These are phyloP conservation scores for Somion occarium DNA, from an alignment of 1,284 basidiomycete species.

Conservation along the genomic window DNA sequence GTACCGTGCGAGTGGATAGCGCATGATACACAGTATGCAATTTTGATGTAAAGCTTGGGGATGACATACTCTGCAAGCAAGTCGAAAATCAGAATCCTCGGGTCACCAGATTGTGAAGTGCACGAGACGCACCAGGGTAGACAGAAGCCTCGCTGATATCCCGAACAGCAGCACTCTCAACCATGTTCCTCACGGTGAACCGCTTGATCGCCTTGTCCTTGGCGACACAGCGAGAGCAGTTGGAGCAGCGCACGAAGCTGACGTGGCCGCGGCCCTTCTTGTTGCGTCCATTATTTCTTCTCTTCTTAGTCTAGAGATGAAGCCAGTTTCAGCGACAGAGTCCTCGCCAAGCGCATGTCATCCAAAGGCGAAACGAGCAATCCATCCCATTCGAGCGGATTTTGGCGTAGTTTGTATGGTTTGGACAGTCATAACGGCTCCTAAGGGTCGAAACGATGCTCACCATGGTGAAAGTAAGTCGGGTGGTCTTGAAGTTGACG, in stretches of 20 bases:
- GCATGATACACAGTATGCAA: constrained; percentile 98
- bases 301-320: constrained; percentile 85
- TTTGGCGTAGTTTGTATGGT: constrained; percentile 10
- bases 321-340: constrained; percentile 1
- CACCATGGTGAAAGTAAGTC: constrained; percentile 31
- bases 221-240: constrained; percentile 92
- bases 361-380: constrained; percentile 21
- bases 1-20: constrained; percentile 97
- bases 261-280: constrained; percentile 98
- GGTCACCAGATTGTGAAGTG: no score
- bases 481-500: constrained; percentile 24
- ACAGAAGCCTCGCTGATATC: constrained; percentile 97
- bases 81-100: no score
- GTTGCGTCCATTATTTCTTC: constrained; percentile 98
- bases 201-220: constrained; percentile 99
- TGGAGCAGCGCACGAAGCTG: constrained; percentile 92
- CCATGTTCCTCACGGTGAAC: constrained; percentile 99
- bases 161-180: constrained; percentile 96
- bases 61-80: constrained; percentile 81
- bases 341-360: constrained; percentile 15
- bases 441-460: constrained; percentile 19
- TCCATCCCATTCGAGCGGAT: constrained; percentile 23
- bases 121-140: constrained; percentile 83
- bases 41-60: constrained; percentile 99
- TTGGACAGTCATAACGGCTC: constrained; percentile 9